Evolutionary conservation across 169 alveolate species (phyloP).

Genomic region (Cryptosporidium baileyi): DNA sequence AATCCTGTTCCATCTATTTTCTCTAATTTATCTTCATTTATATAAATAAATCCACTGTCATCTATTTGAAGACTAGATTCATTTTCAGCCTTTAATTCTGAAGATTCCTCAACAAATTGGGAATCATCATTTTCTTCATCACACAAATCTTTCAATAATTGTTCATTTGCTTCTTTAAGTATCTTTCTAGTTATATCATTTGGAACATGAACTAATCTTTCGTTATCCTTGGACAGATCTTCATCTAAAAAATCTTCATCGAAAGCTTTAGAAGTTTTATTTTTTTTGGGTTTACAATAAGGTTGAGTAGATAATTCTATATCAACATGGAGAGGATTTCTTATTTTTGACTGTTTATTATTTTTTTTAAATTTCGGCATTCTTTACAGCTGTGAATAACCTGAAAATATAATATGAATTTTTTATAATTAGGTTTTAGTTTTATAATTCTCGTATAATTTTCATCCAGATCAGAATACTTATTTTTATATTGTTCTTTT

Average conservation of each 20-base stretch:
- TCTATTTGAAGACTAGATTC: constrained; percentile 63
- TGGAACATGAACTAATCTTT: constrained; percentile 6
- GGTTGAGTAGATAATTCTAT: constrained; percentile 46
- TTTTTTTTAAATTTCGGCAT: constrained; percentile 40
- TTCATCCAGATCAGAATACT: too few species aligned
- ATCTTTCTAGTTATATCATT: constrained; percentile 12
- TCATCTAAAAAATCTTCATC: constrained; percentile 69
- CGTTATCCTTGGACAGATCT: not conserved
- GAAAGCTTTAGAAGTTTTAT: not conserved
- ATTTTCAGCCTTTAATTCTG: constrained; percentile 6
- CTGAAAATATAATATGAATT: not conserved
- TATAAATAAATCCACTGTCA: constrained; percentile 25
- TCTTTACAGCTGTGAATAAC: not conserved
- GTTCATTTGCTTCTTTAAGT: constrained; percentile 29
- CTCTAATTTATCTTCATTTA: constrained; percentile 4
- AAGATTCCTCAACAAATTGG: not conserved
- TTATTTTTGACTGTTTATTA: constrained; percentile 1
- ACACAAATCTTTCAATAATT: constrained; percentile 1
- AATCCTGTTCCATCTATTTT: not conserved
- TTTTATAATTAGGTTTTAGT: not conserved
- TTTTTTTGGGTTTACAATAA: not conserved
- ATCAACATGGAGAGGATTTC: constrained; percentile 60
- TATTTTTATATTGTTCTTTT: too few species aligned
- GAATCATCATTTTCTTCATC: not conserved
- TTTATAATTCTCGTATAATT: too few species aligned